Percentiles rank a stretch among this genome's conserved stretches.
Conservation (phyloP, 805 yeast species). For the Cyberlindnera americana region DNA sequence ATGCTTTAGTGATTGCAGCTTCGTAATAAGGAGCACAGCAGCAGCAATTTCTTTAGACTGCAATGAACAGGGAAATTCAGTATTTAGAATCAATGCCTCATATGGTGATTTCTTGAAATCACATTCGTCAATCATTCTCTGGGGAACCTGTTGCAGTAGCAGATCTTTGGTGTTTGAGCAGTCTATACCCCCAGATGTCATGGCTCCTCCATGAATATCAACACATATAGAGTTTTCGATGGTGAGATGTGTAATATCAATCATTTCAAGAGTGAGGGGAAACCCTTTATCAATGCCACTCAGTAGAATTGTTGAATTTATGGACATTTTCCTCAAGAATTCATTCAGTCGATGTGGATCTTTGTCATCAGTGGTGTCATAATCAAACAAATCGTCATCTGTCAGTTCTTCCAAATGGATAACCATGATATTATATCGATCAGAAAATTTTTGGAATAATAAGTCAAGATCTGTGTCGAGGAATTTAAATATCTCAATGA, state of each 20-base stretch:
- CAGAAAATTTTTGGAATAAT: not conserved
- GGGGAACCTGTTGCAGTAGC: not conserved
- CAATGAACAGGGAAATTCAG: not conserved
- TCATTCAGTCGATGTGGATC: slow-evolving; percentile 2
- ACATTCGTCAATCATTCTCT: not conserved
- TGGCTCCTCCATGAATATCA: not conserved
- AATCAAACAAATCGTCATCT: slow-evolving; percentile 1
- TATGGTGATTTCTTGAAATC: not conserved
- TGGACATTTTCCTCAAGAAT: not conserved
- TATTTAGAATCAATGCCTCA: not conserved
- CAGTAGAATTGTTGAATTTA: not conserved
- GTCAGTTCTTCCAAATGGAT: not conserved
- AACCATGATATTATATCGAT: slow-evolving; percentile 1
- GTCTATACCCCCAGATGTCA: not conserved
- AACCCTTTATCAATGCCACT: not conserved
- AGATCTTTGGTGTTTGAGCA: not conserved
- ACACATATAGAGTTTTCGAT: not conserved
- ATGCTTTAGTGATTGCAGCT: not conserved
- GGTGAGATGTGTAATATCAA: not conserved
- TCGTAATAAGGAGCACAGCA: slow-evolving; percentile 1
- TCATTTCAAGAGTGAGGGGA: not conserved
- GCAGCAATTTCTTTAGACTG: not conserved
- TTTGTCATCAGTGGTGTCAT: not conserved
- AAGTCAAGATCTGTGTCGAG: not conserved
- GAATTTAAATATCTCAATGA: not conserved